These are phyloP conservation scores for Kodamaea suecica DNA, from an alignment of 1,139 yeast genomes.

Conservation along the genomic window DNA sequence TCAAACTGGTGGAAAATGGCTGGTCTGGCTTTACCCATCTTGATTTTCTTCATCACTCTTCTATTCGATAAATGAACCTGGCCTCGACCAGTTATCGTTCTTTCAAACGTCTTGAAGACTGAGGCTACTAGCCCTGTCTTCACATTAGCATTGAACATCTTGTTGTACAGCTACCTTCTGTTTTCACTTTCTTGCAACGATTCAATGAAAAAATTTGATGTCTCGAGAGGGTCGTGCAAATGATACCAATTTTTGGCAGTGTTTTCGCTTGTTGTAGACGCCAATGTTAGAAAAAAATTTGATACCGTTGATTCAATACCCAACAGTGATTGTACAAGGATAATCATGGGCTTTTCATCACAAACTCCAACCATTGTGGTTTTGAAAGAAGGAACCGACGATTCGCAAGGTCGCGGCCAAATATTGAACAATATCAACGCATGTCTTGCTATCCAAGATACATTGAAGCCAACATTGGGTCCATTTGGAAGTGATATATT, in stretches of 20 bases:
- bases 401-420: conserved; percentile 96
- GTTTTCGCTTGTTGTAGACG: conserved; percentile 2
- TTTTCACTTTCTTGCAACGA: not conserved
- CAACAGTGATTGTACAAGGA: not conserved
- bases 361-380: conserved; percentile 98
- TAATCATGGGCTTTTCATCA: conserved; percentile 74
- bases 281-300: not conserved
- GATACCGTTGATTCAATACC: not conserved
- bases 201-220: conserved; percentile 6
- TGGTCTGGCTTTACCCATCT: conserved; percentile 83
- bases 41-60: conserved; percentile 55
- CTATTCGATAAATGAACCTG: conserved; percentile 41
- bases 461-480: conserved; percentile 90
- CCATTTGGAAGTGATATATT: conserved; percentile 96
- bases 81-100: conserved; percentile 28
- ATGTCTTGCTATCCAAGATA: conserved; percentile 94
- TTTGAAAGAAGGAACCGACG: conserved; percentile 94
- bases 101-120: conserved; percentile 16
- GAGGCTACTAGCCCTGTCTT: conserved; percentile 5
- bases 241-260: not conserved
- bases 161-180: not conserved
- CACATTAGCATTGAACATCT: conserved; percentile 1
- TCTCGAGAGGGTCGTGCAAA: conserved; percentile 6
- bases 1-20: conserved; percentile 90
- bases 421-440: conserved; percentile 94